Evolutionary conservation across 2,329 filamentous ascomycete species (phyloP).

Genomic region (Peltaster fructicola): DNA sequence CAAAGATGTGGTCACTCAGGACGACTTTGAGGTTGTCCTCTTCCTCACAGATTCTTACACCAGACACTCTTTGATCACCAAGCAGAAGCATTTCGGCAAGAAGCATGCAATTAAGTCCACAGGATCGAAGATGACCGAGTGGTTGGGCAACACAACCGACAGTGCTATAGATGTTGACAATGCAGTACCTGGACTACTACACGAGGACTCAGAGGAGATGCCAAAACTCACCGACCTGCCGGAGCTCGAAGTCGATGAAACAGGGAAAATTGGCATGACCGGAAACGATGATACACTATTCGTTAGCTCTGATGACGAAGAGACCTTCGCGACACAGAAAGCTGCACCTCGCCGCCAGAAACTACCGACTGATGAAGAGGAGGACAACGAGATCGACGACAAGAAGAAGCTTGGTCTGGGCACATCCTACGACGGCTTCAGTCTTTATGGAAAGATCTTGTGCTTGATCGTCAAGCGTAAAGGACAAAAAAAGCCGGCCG

Average conservation of each 20-base stretch:
- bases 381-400: slow-evolving; percentile 34
- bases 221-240: slow-evolving; percentile 41
- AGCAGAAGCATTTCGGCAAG: slow-evolving; percentile 51
- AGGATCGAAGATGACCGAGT: slow-evolving; percentile 28
- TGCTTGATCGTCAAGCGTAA: slow-evolving; percentile 76
- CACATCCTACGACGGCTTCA: slow-evolving; percentile 86
- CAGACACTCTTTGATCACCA: slow-evolving; percentile 70
- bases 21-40: slow-evolving; percentile 89
- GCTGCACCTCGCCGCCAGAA: slow-evolving; percentile 8
- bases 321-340: slow-evolving; percentile 16
- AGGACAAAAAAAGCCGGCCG: slow-evolving; percentile 24
- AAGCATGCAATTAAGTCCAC: slow-evolving; percentile 27
- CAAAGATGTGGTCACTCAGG: slow-evolving; percentile 73
- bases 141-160: slow-evolving; percentile 23
- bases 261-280: slow-evolving; percentile 7
- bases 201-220: slow-evolving; percentile 44
- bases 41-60: slow-evolving; percentile 78
- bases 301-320: slow-evolving; percentile 21
- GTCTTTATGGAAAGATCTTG: slow-evolving; percentile 82
- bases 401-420: slow-evolving; percentile 84
- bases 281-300: slow-evolving; percentile 16
- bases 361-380: slow-evolving; percentile 4
- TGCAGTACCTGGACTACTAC: slow-evolving; percentile 25
- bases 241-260: slow-evolving; percentile 17
- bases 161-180: slow-evolving; percentile 31